Evolutionary conservation across 2,329 filamentous ascomycete genomes (phyloP).

Genomic region (Ophiobolus disseminans): DNA sequence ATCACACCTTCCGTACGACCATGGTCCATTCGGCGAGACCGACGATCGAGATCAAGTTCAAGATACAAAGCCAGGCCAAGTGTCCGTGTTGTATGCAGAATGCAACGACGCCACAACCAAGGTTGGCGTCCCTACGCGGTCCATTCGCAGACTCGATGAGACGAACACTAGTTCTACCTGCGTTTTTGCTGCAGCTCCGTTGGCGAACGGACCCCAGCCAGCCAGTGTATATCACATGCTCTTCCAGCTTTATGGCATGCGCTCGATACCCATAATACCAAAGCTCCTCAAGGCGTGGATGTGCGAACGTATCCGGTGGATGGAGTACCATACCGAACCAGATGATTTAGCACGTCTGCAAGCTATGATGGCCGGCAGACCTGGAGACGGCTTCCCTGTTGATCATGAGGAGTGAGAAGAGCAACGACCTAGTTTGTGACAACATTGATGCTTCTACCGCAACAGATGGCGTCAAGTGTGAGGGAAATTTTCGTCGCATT

Average conservation of each 20-base stretch:
- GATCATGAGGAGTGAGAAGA: slow-evolving; percentile 8
- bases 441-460: background rate
- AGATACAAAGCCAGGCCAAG: too few species aligned
- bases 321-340: slow-evolving; percentile 18
- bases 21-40: too few species aligned
- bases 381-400: slow-evolving; percentile 13
- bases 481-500: too few species aligned
- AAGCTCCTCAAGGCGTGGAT: slow-evolving; percentile 23
- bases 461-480: background rate
- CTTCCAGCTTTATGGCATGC: slow-evolving; percentile 26
- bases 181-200: background rate
- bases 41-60: too few species aligned
- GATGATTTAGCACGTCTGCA: slow-evolving; percentile 20
- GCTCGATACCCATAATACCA: slow-evolving; percentile 14
- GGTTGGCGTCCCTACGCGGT: background rate
- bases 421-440: background rate
- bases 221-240: slow-evolving; percentile 29
- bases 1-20: background rate
- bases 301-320: slow-evolving; percentile 18
- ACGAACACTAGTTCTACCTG: background rate
- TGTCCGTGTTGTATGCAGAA: background rate
- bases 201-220: background rate
- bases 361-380: slow-evolving; percentile 14
- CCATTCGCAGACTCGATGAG: too few species aligned
- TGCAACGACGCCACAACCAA: background rate